A percentile compares a stretch with the other conserved stretches of the same genome.
Evolutionary conservation across 345 rosid species (phyloP).

Genomic region (Gossypium thurberi): DNA sequence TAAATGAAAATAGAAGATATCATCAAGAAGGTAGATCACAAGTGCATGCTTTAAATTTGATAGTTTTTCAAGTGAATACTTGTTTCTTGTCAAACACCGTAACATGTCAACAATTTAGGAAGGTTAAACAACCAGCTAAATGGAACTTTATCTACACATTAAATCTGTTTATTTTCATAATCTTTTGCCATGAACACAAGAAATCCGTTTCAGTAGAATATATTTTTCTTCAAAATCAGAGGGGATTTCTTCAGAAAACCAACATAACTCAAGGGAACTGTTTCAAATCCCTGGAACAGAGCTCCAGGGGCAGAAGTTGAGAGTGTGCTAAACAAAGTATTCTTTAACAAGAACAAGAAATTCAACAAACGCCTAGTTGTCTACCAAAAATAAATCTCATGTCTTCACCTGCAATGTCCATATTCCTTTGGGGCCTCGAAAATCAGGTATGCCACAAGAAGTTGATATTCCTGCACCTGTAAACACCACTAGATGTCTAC

Average conservation of each 20-base stretch:
- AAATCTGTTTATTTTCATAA: not conserved
- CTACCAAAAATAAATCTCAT: not conserved
- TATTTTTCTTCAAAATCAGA: not conserved
- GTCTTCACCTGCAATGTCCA: constrained; percentile 86
- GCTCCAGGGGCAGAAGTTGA: not conserved
- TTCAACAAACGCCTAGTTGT: not conserved
- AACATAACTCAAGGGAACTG: not conserved
- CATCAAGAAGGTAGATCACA: not conserved
- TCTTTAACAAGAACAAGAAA: not conserved
- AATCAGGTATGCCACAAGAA: constrained; percentile 96
- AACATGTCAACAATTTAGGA: not conserved
- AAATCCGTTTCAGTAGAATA: not conserved
- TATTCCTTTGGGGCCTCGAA: constrained; percentile 95
- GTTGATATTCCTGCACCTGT: constrained; percentile 99
- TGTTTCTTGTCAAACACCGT: not conserved
- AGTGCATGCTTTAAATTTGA: not conserved
- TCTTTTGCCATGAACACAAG: not conserved
- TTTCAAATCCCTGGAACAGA: not conserved
- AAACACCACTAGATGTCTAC: constrained; percentile 95
- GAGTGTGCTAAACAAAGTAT: not conserved
- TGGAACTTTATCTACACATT: not conserved
- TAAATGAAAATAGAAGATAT: constrained; percentile 3
- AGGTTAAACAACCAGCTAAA: not conserved
- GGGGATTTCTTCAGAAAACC: not conserved
- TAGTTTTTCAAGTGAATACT: not conserved